Evolutionary conservation across 108 stramenopile species (phyloP).

Genomic region (Stephanodiscus minutulus): DNA sequence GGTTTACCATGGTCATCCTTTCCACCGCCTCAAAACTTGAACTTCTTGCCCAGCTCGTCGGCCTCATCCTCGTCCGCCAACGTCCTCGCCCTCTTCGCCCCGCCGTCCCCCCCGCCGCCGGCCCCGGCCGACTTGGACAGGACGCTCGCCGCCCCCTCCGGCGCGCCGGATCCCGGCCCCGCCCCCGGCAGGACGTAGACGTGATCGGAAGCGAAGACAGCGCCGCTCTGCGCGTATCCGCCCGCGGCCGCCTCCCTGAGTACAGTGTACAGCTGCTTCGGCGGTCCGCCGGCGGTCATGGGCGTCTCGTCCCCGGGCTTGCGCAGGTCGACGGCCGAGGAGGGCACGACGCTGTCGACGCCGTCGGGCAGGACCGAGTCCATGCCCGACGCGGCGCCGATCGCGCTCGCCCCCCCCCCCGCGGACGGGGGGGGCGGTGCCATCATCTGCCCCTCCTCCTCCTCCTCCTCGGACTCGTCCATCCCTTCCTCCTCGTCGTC

Average conservation of each 20-base stretch:
- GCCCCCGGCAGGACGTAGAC: constrained; percentile 74
- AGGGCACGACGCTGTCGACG: constrained; percentile 67
- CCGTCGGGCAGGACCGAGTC: constrained; percentile 60
- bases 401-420: neutral
- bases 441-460: constrained; percentile 38
- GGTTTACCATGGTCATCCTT: neutral
- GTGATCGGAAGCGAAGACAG: constrained; percentile 79
- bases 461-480: too few species aligned
- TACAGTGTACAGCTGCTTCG: constrained; percentile 84
- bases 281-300: constrained; percentile 41
- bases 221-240: constrained; percentile 49
- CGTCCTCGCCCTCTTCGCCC: constrained; percentile 57
- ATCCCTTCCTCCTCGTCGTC: constrained; percentile 62
- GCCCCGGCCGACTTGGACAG: constrained; percentile 56
- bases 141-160: constrained; percentile 78
- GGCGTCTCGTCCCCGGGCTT: constrained; percentile 86
- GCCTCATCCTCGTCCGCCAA: constrained; percentile 82
- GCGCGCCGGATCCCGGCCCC: constrained; percentile 49
- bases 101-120: constrained; percentile 46
- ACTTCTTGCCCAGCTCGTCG: constrained; percentile 79
- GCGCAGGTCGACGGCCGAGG: constrained; percentile 71
- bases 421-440: constrained; percentile 11
- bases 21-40: constrained; percentile 76
- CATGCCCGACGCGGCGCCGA: constrained; percentile 27
- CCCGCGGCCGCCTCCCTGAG: constrained; percentile 59